A percentile compares a stretch with the other conserved stretches of the same genome.
phyloP scores from a whole-genome alignment of 2,329 filamentous ascomycete genomes.

The Hypoxylon sp. region DNA sequence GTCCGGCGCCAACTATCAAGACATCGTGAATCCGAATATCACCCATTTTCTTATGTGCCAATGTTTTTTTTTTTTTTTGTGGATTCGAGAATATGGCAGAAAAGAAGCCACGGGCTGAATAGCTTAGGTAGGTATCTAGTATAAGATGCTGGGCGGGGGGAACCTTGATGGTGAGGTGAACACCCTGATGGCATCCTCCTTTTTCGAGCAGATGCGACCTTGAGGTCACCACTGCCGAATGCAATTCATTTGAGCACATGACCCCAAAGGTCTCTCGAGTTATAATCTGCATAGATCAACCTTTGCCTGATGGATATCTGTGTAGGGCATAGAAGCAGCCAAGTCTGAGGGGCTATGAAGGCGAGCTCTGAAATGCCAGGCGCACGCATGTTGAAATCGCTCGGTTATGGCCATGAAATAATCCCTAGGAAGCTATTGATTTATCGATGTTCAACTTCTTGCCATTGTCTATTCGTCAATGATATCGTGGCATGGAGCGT shows the following conservation, averaged over 20 bases:
- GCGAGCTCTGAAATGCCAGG: not conserved
- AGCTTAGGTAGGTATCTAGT: no score
- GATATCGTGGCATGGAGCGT: not conserved
- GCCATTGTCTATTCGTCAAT: not conserved
- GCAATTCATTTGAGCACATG: slow-evolving; percentile 20
- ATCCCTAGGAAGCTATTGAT: not conserved
- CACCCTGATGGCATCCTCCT: slow-evolving; percentile 41
- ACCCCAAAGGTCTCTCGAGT: slow-evolving; percentile 1
- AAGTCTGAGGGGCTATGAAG: not conserved
- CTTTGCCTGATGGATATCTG: not conserved
- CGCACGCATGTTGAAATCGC: not conserved
- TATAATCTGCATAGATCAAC: not conserved
- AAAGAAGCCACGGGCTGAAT: not conserved
- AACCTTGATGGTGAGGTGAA: slow-evolving; percentile 40
- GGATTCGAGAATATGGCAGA: not conserved
- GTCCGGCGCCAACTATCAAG: slow-evolving; percentile 80
- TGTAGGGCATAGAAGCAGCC: not conserved
- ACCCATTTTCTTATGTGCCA: slow-evolving; percentile 34
- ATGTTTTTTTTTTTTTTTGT: slow-evolving; percentile 20
- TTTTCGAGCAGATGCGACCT: slow-evolving; percentile 11
- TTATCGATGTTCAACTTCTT: not conserved
- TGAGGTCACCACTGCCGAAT: slow-evolving; percentile 25
- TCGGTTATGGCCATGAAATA: not conserved
- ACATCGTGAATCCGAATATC: slow-evolving; percentile 70
- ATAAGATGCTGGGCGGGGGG: slow-evolving; percentile 16